Base-by-base conservation (phyloP, 495 filamentous ascomycete species). In the Neurospora terricola region DNA sequence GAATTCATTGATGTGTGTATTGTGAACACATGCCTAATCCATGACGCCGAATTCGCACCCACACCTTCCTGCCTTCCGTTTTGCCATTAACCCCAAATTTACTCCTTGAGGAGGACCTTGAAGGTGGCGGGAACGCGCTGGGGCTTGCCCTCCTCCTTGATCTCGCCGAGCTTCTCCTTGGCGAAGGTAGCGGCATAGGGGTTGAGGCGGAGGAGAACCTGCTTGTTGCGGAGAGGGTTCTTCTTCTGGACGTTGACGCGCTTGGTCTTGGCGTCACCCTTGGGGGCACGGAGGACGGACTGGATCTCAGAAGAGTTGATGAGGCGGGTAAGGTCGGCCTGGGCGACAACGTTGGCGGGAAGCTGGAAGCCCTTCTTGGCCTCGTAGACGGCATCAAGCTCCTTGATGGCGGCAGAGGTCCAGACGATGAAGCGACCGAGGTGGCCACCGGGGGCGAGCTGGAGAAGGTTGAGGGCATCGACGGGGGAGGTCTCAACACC, bases 241-340 rank as follows among this genome's bases (percentile, higher is more conserved):
- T 97, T 97, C 94, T 99, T 99, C 89, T 97, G 94, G 73, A 97
- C 93, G 79, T 87, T 82, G 77, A 86, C 86, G 78, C 96, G 92
- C 93, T 98, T 98, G 84, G 94, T 96, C 79, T 89, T 86, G 79
- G 94, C 87, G 77, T 92, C 91, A 76, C 96, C 96, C 88, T 93
- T 94, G 79, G 94, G 93, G 45, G 90, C 91, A 71, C 91, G 89
- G 75, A 98, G 89, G 70, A 98, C 94, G 82, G 89, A 91, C 90
- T 99, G 96, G 83, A 98, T 91, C 88, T 99, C 96, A 78, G 93
- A 93, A 78, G 91, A 94, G 92, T 99, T 99, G 90, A 99, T 99
- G 76, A 99, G 89, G 83, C 95, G 95, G 86, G 89, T 88, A 79
- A 99, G 88, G 78, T 99, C 96, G 78, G 96, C 90, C 86, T 99